phyloP scores from a whole-genome alignment of 345 rosid species.

The Lagerstroemia speciosa region DNA sequence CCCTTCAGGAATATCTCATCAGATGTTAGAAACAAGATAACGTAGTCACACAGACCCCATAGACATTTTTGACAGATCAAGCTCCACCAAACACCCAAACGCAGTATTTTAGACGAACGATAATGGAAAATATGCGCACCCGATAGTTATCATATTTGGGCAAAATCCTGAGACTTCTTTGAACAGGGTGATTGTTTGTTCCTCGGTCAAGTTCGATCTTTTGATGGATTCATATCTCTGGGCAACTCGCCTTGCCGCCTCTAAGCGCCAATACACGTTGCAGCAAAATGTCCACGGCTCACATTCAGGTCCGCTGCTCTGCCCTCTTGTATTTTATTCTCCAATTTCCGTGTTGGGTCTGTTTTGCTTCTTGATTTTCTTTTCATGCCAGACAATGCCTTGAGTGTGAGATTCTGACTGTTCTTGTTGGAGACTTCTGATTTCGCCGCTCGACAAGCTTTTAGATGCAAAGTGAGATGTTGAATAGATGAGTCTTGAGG shows the following conservation, averaged over 20 bases:
- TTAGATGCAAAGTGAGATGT: not conserved
- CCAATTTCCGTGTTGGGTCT: not conserved
- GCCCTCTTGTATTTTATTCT: not conserved
- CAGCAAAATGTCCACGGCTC: slow-evolving; percentile 23
- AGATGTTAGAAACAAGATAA: not conserved
- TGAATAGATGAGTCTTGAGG: not conserved
- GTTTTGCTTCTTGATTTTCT: not conserved
- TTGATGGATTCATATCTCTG: slow-evolving; percentile 52
- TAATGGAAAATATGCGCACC: no score
- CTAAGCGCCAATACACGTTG: slow-evolving; percentile 41
- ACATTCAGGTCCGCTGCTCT: not conserved
- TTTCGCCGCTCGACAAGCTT: no score
- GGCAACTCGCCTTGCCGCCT: slow-evolving; percentile 50
- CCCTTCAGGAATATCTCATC: not conserved
- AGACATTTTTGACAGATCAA: not conserved
- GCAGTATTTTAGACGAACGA: not conserved
- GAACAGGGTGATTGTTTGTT: not conserved
- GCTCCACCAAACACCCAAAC: not conserved
- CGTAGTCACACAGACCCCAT: not conserved
- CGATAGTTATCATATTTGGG: not conserved
- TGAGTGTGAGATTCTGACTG: no score
- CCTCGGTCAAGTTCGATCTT: slow-evolving; percentile 5
- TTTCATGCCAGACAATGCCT: not conserved
- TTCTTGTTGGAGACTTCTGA: no score
- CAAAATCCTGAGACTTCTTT: not conserved